These are phyloP conservation scores for Maudiozyma bulderi DNA, from an alignment of 805 yeast genomes.

Conservation along the genomic window DNA sequence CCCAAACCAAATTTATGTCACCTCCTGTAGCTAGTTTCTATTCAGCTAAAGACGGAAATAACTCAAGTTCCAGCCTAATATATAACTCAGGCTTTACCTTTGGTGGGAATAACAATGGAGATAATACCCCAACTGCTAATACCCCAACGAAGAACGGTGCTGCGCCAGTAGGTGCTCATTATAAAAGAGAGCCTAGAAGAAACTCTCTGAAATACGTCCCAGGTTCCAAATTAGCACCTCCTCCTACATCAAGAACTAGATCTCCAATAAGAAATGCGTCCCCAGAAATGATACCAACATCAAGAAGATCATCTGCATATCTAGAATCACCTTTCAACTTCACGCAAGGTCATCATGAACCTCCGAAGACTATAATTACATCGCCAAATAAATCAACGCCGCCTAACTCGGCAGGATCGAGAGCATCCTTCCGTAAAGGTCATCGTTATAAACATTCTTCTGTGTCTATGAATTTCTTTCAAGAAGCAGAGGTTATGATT, in stretches of 20 bases:
- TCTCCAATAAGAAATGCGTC: constrained; percentile 9
- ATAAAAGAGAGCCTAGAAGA: constrained; percentile 13
- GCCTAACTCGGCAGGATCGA: constrained; percentile 18
- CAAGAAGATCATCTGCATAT: constrained; percentile 15
- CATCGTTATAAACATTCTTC: constrained; percentile 94
- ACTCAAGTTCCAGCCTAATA: constrained; percentile 28
- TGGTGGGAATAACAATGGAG: constrained; percentile 16
- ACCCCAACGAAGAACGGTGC: neutral
- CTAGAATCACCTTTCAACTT: constrained; percentile 26
- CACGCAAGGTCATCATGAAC: constrained; percentile 4
- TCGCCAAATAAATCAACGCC: constrained; percentile 9
- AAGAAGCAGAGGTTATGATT: constrained; percentile 73
- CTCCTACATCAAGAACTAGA: constrained; percentile 15
- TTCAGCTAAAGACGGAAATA: constrained; percentile 22
- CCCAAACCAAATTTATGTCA: constrained; percentile 12
- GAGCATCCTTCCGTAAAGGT: constrained; percentile 76
- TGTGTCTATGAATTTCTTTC: constrained; percentile 90
- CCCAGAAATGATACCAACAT: constrained; percentile 7
- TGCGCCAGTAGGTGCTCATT: neutral
- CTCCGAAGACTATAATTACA: constrained; percentile 9
- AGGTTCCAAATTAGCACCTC: constrained; percentile 25
- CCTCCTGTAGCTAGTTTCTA: constrained; percentile 18
- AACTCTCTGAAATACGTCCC: constrained; percentile 26
- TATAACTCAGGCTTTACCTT: constrained; percentile 26
- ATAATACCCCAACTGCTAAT: neutral